phyloP scores from a whole-genome alignment of 805 yeast species.

The Zygosaccharomyces siamensis region DNA sequence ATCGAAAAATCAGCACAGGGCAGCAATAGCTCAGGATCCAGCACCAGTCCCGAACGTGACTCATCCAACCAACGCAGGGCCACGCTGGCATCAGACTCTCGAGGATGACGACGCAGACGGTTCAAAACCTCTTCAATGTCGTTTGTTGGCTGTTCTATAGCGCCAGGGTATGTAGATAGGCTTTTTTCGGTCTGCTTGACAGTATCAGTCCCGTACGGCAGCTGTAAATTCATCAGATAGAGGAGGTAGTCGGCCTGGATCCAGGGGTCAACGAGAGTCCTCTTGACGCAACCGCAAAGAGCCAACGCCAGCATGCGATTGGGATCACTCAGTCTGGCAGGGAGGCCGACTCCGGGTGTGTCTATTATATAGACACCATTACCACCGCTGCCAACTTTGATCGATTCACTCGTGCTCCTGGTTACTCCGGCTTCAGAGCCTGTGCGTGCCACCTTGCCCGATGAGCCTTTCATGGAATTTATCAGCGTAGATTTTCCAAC shows the following conservation, averaged over 20 bases:
- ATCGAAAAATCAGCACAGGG: conserved; percentile 17
- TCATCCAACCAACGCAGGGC: conserved; percentile 62
- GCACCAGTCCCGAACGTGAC: conserved; percentile 42
- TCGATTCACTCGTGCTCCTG: conserved; percentile 66
- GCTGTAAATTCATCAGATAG: conserved; percentile 61
- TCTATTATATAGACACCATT: conserved; percentile 65
- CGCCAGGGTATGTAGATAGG: conserved; percentile 32
- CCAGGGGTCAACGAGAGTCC: conserved; percentile 70
- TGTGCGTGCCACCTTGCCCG: conserved; percentile 67
- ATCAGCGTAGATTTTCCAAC: conserved; percentile 93
- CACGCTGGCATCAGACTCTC: conserved; percentile 38
- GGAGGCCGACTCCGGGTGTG: conserved; percentile 90
- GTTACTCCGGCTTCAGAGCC: conserved; percentile 93
- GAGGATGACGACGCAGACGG: conserved; percentile 40
- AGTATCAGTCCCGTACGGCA: neutral
- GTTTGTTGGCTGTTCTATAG: conserved; percentile 62
- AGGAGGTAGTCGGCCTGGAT: conserved; percentile 82
- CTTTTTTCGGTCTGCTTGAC: conserved; percentile 7
- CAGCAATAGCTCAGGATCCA: conserved; percentile 27
- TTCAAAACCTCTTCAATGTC: conserved; percentile 53
- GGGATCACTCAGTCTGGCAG: conserved; percentile 51
- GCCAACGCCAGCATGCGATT: conserved; percentile 72
- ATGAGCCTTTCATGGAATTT: conserved; percentile 55
- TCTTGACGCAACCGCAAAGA: conserved; percentile 69
- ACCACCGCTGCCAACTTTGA: conserved; percentile 45